Evolutionary conservation across 441 rosid genomes (phyloP).

Genomic region (Eutrema salsugineum): DNA sequence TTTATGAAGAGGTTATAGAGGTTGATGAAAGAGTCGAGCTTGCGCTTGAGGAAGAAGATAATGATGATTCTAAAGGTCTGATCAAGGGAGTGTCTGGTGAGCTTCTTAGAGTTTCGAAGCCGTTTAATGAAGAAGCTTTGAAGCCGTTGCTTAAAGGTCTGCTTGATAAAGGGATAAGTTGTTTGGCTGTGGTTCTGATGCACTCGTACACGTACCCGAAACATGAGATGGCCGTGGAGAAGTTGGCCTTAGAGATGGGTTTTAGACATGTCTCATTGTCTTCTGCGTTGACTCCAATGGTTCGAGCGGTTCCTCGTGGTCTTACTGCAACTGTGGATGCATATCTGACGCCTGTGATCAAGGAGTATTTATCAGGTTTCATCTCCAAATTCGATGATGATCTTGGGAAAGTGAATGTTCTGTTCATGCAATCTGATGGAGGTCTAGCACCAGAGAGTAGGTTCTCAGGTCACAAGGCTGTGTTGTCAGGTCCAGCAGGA

Average conservation of each 20-base stretch:
- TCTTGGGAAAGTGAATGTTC: conserved; percentile 69
- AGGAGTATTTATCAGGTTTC: conserved; percentile 86
- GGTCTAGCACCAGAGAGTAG: conserved; percentile 91
- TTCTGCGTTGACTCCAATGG: conserved; percentile 92
- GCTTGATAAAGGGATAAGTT: conserved; percentile 73
- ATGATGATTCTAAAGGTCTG: conserved; percentile 12
- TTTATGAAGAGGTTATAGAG: conserved; percentile 83
- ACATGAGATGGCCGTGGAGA: conserved; percentile 77
- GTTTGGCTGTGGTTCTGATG: conserved; percentile 90
- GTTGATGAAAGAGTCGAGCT: conserved; percentile 92
- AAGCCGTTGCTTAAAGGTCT: conserved; percentile 53
- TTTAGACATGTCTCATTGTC: conserved; percentile 89
- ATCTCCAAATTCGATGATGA: conserved; percentile 84
- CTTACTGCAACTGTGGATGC: conserved; percentile 96
- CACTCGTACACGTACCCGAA: conserved; percentile 89
- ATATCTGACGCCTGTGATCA: conserved; percentile 85
- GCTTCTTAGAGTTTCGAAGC: conserved; percentile 69
- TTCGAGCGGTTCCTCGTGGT: conserved; percentile 97
- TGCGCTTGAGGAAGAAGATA: conserved; percentile 37
- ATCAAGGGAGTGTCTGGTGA: conserved; percentile 85
- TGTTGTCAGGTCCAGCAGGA: conserved; percentile 96
- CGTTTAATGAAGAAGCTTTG: conserved; percentile 57
- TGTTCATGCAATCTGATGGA: conserved; percentile 98
- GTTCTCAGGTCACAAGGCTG: conserved; percentile 97
- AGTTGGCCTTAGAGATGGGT: conserved; percentile 72